Conservation (phyloP, 306 rosid genomes). For the Cicer yamashitae region DNA sequence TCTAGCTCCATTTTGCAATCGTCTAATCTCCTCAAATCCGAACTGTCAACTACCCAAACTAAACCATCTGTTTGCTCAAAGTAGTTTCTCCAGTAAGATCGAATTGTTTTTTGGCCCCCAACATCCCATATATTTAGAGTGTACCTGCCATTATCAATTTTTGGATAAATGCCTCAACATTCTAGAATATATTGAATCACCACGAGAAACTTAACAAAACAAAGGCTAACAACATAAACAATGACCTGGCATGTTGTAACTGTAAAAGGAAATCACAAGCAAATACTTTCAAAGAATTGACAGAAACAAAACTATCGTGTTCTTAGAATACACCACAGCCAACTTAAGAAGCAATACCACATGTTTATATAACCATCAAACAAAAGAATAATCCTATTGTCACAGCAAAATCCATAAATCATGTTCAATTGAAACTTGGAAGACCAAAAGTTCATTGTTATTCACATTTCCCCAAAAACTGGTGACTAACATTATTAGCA, state of each 20-base stretch:
- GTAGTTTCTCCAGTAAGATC: conserved; percentile 95
- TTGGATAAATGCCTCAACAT: conserved; percentile 26
- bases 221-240: conserved; percentile 14
- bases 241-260: background rate
- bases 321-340: background rate
- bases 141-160: conserved; percentile 62
- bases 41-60: conserved; percentile 94
- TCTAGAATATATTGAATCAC: conserved; percentile 1
- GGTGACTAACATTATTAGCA: conserved; percentile 3
- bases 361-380: background rate
- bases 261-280: conserved; percentile 3
- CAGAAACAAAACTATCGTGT: conserved; percentile 2
- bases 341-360: conserved; percentile 20
- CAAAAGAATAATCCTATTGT: background rate
- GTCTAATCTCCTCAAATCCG: conserved; percentile 83
- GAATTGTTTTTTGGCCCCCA: conserved; percentile 90
- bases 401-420: background rate
- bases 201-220: background rate
- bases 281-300: conserved; percentile 10
- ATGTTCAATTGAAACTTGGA: conserved; percentile 8
- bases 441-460: background rate
- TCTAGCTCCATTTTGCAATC: conserved; percentile 90
- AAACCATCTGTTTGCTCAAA: conserved; percentile 93
- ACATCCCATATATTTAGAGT: conserved; percentile 85
- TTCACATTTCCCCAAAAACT: background rate